Base-by-base conservation (phyloP, 2,329 filamentous ascomycete species). In the Torrubiellomyces zombiae region DNA sequence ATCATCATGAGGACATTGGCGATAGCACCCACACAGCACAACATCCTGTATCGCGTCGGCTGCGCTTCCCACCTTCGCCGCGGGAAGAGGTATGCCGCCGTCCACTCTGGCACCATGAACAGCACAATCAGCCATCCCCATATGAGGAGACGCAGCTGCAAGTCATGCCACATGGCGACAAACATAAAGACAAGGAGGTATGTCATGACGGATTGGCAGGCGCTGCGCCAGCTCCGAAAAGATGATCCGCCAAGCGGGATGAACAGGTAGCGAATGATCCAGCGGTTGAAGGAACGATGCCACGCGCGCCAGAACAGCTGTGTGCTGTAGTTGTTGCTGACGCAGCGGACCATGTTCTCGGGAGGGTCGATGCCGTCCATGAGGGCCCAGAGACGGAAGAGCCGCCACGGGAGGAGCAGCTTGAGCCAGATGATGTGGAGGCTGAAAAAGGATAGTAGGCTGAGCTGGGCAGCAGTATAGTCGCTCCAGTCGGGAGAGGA, bases 371-470 rank as follows among this genome's bases (percentile, higher is more conserved):
- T 71, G 32, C 80, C 81, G 47, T 98, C 89, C 10, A 85, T 46
- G 4, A 98, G 65, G 0, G 81, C 65, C 89, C 89, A 98, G n/a
- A 98, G 70, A 4, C 91, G 79, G 67, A 95, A 95, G 48, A 95
- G 76, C n/a, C 89, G 78, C 85, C 86, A 98, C 1, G 89, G 89
- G 6, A 98, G 70, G 4, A 98, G 71, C 2, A 98, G 71, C 49
- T 98, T 98, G 23, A 98, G 65, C 91, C 91, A 98, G 48, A 98
- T 91, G 45, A 94, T 72, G 54, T 93, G 81, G 9, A 98, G 72
- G 51, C 94, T 94, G 60, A 95, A 91, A 57, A 78, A 94, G 18
- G 82, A 89, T 9, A 98, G 66, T 56, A 98, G 73, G 43, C 72
- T 78, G 21, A 98, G 69, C 47, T 98, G 82, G 21, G 79, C 75